Conservation (phyloP, 352 stramenopile species). For the Pythium coloratum region DNA sequence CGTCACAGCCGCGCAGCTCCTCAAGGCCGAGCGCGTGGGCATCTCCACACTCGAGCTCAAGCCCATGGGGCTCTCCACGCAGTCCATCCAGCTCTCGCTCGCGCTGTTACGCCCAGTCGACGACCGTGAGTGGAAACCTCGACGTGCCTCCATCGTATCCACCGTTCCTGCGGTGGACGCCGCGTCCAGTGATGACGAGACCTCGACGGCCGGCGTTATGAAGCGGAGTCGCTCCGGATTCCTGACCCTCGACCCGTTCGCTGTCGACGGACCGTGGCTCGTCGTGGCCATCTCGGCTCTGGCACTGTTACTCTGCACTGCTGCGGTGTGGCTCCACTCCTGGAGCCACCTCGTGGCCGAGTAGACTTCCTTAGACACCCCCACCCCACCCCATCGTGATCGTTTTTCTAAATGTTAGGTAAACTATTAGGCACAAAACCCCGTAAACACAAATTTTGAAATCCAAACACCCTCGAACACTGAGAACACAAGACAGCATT, state of each 20-base stretch:
- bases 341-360: constrained; percentile 17
- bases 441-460: constrained; percentile 6
- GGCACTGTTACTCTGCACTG: constrained; percentile 14
- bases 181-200: constrained; percentile 9
- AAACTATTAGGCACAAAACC: neutral
- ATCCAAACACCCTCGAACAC: neutral
- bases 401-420: constrained; percentile 3
- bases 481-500: neutral
- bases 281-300: constrained; percentile 7
- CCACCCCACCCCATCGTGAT: neutral
- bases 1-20: constrained; percentile 44
- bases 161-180: constrained; percentile 18
- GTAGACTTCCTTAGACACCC: neutral
- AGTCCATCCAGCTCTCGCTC: constrained; percentile 34
- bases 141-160: constrained; percentile 11
- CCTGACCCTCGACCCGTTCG: constrained; percentile 5
- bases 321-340: constrained; percentile 17
- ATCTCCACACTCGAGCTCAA: constrained; percentile 51
- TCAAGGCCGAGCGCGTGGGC: constrained; percentile 40
- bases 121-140: constrained; percentile 15
- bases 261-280: constrained; percentile 12
- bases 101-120: constrained; percentile 11
- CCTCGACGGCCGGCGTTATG: neutral
- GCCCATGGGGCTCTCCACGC: constrained; percentile 28
- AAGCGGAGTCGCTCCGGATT: constrained; percentile 3